Evolutionary conservation across 768 basidiomycete genomes (phyloP), one percentile per base, ranked within the genome.

Genomic region (Mycena pura): DNA sequence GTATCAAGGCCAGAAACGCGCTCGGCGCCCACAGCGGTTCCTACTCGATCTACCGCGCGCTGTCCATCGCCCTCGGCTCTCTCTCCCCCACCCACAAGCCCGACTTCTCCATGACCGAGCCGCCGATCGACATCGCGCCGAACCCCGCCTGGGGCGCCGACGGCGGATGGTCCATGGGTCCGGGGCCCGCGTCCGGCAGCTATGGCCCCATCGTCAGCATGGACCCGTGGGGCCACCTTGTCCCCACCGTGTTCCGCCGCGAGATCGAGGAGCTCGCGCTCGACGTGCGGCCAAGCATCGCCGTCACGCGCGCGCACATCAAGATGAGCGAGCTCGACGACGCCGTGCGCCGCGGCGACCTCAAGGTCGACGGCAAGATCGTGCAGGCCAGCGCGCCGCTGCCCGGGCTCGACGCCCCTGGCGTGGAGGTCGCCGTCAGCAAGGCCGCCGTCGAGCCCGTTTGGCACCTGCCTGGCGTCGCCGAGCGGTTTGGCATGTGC

Each of bases 371-470:
- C 72, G 95, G 93, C 5, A 90, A 88, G 70, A 77, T 98, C 54
- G 90, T 97, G 29, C 71, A 92, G 64, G 83, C 83, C 74, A 91
- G 89, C 63, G 76, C 77, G 17, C 90, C 87, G 40, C 68, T 89
- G 50, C 78, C 69, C 52, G 90, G 90, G 46, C 81, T 82, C 19
- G 90, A 92, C 68, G 90, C 85, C 56, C 86, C 89, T 8, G 96
- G 96, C 6, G 86, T 98, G 17, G 96, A 99, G 78, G 85, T 98
- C 13, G 85, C 79, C 44, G 85, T 91, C n/a, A 89, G 87, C 72
- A 98, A 98, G 77, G 96, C 95, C 0, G 96, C 96, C 0, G 90
- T 98, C 8, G 96, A 98, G 71, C 96, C 96, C 0, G 95, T 98
- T 14, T 98, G 96, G 96, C 93, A 91, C 72, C 78, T 97, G 1